Evolutionary conservation across 441 rosid genomes (phyloP).

Genomic region (Jatropha podagrica): DNA sequence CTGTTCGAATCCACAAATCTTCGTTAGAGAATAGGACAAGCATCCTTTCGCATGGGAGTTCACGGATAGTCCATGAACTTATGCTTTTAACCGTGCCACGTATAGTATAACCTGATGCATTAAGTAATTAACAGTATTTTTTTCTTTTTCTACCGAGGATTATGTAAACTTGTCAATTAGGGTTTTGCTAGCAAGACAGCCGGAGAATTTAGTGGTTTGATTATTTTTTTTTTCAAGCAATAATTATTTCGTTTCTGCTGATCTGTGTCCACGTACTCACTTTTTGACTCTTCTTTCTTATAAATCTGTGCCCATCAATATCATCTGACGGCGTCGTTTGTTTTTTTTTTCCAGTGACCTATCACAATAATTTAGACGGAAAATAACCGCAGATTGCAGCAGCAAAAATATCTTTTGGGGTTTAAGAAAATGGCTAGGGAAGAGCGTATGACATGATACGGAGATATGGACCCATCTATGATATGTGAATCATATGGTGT

Average conservation of each 20-base stretch:
- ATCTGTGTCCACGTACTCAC: constrained; percentile 39
- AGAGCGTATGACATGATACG: too few species aligned
- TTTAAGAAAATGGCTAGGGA: too few species aligned
- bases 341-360: not conserved
- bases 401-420: too few species aligned
- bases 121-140: too few species aligned
- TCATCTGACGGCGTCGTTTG: not conserved
- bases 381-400: too few species aligned
- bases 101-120: not conserved
- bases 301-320: not conserved
- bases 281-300: constrained; percentile 7
- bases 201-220: not conserved
- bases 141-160: not conserved
- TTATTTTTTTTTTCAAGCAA: not conserved
- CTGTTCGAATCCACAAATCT: constrained; percentile 10
- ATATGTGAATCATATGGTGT: too few species aligned
- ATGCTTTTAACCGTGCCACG: not conserved
- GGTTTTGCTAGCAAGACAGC: not conserved
- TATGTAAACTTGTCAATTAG: not conserved
- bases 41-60: not conserved
- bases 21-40: not conserved
- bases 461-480: too few species aligned
- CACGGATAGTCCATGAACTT: not conserved
- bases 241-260: constrained; percentile 8
- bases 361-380: not conserved